phyloP scores from a whole-genome alignment of 2,329 filamentous ascomycete species.

The Mycogone perniciosa region DNA sequence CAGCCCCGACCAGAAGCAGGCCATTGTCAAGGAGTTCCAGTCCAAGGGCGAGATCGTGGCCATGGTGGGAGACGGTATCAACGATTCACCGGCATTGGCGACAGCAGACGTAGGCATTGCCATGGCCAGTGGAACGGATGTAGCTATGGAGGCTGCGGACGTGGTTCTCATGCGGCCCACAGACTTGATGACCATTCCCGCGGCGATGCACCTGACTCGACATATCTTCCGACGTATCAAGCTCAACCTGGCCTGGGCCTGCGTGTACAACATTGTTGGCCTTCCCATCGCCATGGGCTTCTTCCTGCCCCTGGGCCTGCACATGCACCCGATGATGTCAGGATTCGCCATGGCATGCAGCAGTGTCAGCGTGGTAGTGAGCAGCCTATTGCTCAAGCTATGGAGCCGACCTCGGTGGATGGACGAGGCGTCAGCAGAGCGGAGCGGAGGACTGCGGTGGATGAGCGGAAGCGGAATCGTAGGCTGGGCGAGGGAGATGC shows the following conservation, averaged over 20 bases:
- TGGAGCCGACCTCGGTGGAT: conserved; percentile 86
- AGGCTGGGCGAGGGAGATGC: conserved; percentile 36
- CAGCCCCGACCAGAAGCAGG: conserved; percentile 84
- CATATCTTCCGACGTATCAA: conserved; percentile 91
- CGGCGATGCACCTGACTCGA: conserved; percentile 72
- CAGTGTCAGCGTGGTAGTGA: conserved; percentile 83
- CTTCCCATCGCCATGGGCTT: conserved; percentile 96
- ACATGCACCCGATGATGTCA: conserved; percentile 89
- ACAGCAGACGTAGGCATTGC: conserved; percentile 91
- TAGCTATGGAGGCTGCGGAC: conserved; percentile 95
- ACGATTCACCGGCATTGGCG: conserved; percentile 91
- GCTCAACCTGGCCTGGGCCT: conserved; percentile 87
- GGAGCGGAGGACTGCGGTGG: conserved; percentile 42
- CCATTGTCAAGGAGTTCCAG: conserved; percentile 74
- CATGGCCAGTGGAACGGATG: conserved; percentile 86
- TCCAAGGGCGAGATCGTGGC: conserved; percentile 69
- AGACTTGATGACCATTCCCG: conserved; percentile 88
- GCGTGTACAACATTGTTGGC: conserved; percentile 84
- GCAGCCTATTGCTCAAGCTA: conserved; percentile 75
- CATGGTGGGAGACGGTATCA: conserved; percentile 98
- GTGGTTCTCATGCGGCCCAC: conserved; percentile 92
- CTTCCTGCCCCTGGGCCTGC: conserved; percentile 81
- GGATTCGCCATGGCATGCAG: conserved; percentile 90
- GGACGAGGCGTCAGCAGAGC: conserved; percentile 61
- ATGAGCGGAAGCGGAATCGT: conserved; percentile 38